phyloP scores from a whole-genome alignment of 2,329 filamentous ascomycete species.

The Sclerotinia trifoliorum region DNA sequence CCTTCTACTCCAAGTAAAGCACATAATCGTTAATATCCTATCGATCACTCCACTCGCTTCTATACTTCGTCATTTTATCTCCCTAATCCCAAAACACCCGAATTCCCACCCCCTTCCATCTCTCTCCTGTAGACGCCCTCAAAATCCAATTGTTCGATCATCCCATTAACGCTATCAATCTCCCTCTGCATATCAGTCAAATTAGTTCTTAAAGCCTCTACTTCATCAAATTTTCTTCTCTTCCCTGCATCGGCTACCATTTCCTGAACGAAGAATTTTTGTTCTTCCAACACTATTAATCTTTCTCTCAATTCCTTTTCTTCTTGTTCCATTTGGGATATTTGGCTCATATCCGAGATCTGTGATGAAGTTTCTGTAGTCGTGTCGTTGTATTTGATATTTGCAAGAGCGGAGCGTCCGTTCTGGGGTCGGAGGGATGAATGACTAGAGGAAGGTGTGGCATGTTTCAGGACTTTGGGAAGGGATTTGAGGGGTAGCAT shows the following conservation, averaged over 20 bases:
- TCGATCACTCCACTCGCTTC: background rate
- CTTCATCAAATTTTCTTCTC: constrained; percentile 67
- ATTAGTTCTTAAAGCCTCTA: constrained; percentile 61
- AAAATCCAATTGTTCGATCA: constrained; percentile 55
- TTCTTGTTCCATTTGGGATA: constrained; percentile 65
- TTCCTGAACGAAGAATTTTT: constrained; percentile 68
- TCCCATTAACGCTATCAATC: constrained; percentile 60
- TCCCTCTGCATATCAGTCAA: constrained; percentile 64
- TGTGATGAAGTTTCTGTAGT: constrained; percentile 47
- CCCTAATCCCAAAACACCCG: constrained; percentile 23
- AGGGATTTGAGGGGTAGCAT: constrained; percentile 70
- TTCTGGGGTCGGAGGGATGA: constrained; percentile 27
- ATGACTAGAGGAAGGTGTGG: constrained; percentile 50
- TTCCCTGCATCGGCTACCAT: constrained; percentile 70
- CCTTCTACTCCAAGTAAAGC: background rate
- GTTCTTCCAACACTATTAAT: constrained; percentile 69
- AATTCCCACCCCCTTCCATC: constrained; percentile 14
- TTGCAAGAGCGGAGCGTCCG: constrained; percentile 48
- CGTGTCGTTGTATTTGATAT: constrained; percentile 56
- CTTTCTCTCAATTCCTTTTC: constrained; percentile 67
- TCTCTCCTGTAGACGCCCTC: constrained; percentile 37
- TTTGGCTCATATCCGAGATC: constrained; percentile 55
- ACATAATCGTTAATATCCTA: background rate
- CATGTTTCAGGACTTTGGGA: constrained; percentile 60
- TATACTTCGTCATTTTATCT: background rate